A percentile compares a stretch with the other conserved stretches of the same genome.
phyloP scores from a whole-genome alignment of 2,329 filamentous ascomycete species.

The Whalleya microplaca region DNA sequence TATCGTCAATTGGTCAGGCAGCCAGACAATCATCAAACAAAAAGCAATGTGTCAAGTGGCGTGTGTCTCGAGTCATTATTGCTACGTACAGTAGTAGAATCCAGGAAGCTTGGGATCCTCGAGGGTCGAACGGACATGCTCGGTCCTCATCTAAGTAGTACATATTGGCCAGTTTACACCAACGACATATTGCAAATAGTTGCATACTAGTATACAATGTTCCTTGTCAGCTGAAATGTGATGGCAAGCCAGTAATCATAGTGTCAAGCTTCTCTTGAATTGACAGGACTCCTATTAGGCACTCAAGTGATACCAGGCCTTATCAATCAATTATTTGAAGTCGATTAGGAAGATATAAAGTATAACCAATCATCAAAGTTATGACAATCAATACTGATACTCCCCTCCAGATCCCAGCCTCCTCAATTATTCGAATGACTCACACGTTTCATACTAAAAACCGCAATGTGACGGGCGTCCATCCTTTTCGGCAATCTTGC shows the following conservation, averaged over 20 bases:
- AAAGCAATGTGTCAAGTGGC: not conserved
- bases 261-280: not conserved
- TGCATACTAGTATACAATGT: not conserved
- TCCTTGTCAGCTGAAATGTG: not conserved
- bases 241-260: not conserved
- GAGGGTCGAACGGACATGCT: not conserved
- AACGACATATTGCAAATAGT: not conserved
- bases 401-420: slow-evolving; percentile 26
- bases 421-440: slow-evolving; percentile 33
- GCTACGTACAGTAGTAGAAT: too few species aligned
- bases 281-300: not conserved
- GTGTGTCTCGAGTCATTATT: slow-evolving; percentile 1
- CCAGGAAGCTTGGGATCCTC: not conserved
- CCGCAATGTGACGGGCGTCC: slow-evolving; percentile 3
- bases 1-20: too few species aligned
- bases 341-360: not conserved
- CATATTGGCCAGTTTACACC: not conserved
- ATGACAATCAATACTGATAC: slow-evolving; percentile 1
- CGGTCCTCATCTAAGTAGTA: not conserved
- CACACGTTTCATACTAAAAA: slow-evolving; percentile 23
- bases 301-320: not conserved
- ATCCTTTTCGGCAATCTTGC: slow-evolving; percentile 13
- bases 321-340: not conserved
- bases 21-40: not conserved
- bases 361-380: slow-evolving; percentile 5